Evolutionary conservation across 148 eudicot species (phyloP).

Genomic region (Camellia granthamiana): DNA sequence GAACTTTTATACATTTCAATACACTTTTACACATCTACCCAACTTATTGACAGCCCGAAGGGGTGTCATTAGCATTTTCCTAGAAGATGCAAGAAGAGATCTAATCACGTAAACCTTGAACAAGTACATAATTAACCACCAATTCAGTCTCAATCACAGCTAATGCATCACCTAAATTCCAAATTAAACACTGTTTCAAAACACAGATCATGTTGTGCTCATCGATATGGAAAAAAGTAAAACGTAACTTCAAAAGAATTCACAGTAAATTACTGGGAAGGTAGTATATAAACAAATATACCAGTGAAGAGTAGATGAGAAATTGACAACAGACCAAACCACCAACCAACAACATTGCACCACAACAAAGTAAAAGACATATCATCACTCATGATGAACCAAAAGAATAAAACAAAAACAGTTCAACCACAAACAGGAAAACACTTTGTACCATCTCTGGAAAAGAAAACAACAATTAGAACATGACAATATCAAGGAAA

Average conservation of each 20-base stretch:
- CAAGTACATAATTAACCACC: conserved; percentile 1
- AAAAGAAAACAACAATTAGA: neutral
- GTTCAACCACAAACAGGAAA: neutral
- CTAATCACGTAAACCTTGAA: too few species aligned
- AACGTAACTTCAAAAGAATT: neutral
- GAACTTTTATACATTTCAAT: too few species aligned
- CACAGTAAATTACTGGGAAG: too few species aligned
- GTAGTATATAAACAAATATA: neutral
- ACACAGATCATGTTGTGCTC: neutral
- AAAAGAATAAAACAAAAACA: conserved; percentile 3
- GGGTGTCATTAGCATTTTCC: too few species aligned
- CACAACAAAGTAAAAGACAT: neutral
- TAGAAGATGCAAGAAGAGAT: neutral
- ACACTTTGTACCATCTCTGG: neutral
- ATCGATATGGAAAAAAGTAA: neutral
- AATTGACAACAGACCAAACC: neutral
- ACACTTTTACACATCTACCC: too few species aligned
- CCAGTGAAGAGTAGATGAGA: neutral
- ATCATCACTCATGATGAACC: neutral
- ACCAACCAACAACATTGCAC: conserved; percentile 1
- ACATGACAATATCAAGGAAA: neutral
- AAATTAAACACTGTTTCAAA: neutral
- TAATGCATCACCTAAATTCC: neutral
- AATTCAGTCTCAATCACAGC: neutral
- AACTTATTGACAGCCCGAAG: too few species aligned